Evolutionary conservation across 139 green algal species (phyloP), one percentile per base, ranked within the genome.

Genomic region (Coelastrella sp.): DNA sequence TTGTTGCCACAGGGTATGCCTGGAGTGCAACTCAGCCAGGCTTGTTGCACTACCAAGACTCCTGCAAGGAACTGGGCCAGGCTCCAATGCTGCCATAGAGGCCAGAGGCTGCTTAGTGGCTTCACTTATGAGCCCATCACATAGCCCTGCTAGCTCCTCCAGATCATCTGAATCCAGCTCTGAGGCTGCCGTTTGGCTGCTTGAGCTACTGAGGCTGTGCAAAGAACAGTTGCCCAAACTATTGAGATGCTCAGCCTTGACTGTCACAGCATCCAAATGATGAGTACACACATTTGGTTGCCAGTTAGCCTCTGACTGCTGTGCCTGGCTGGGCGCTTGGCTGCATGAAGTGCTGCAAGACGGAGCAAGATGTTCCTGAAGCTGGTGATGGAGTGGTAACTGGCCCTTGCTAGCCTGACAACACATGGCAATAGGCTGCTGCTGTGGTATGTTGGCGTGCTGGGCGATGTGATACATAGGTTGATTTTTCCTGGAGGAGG

Each of bases 91-190:
- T 79, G 69, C 35, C n/a, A n/a, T n/a, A 51, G 11, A 21, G 13
- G 34, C 69, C 5, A 59, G 69, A 35, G 19, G 41, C 27, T 79
- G 71, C 41, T 21, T 34, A 25, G 32, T 63, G 35, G 40, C 40
- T 62, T 79, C 41, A 43, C 71, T 40, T 25, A 80, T 64, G 35
- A 82, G 53, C 27, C 53, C 37, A 40, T 82, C 75, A 57, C 75
- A 82, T n/a, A 82, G 53, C 23, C 40, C 48, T 13, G 75, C 75
- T 35, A 82, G 53, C 35, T 82, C 75, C 8, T 69, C 51, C 3
- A 82, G 35, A 23, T 82, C 75, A 15, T 82, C 75, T 68, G 75
- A 82, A 45, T 82, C 75, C 2, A 82, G 75, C 15, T 80, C 66
- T 23, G 66, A 51, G 35, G 19, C 9, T n/a, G 27, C 45, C 66